These are phyloP conservation scores for Turritis glabra DNA, from an alignment of 345 rosid species.

Conservation along the genomic window DNA sequence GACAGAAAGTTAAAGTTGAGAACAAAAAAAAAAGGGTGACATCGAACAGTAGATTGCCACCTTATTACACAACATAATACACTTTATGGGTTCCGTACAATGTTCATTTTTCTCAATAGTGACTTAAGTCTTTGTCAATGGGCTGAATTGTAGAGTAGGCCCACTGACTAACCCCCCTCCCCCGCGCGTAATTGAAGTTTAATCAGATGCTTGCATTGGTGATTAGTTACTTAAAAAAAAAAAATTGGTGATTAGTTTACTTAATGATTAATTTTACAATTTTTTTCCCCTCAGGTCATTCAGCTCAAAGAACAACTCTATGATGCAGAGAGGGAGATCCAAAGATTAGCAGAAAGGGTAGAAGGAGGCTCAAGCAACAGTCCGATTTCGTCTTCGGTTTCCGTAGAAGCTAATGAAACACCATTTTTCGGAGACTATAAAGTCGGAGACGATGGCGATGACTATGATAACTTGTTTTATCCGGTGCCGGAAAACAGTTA, in stretches of 20 bases:
- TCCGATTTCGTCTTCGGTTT: conserved; percentile 53
- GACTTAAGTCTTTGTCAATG: conserved; percentile 26
- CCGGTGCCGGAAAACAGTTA: conserved; percentile 45
- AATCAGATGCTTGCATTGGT: neutral
- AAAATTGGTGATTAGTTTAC: conserved; percentile 20
- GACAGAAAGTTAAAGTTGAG: conserved; percentile 8
- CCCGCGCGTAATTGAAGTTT: neutral
- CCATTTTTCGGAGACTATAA: conserved; percentile 53
- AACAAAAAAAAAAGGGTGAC: conserved; percentile 4
- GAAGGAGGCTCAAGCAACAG: conserved; percentile 52
- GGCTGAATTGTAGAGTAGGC: neutral
- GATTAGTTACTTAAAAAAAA: too few relatives aligned
- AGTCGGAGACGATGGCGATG: conserved; percentile 45
- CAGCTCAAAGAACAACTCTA: conserved; percentile 58
- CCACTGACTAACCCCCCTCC: neutral
- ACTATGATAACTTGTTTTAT: conserved; percentile 42
- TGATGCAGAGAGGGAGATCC: conserved; percentile 63
- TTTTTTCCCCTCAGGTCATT: conserved; percentile 44
- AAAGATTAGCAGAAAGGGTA: conserved; percentile 46
- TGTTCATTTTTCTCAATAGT: neutral
- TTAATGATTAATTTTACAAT: neutral
- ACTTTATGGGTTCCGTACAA: conserved; percentile 19
- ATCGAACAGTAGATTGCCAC: conserved; percentile 45
- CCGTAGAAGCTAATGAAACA: conserved; percentile 44
- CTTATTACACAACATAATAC: conserved; percentile 40